A percentile compares a stretch with the other conserved stretches of the same genome.
These are phyloP conservation scores for Mycena galericulata DNA, from an alignment of 768 basidiomycete genomes.

Conservation along the genomic window DNA sequence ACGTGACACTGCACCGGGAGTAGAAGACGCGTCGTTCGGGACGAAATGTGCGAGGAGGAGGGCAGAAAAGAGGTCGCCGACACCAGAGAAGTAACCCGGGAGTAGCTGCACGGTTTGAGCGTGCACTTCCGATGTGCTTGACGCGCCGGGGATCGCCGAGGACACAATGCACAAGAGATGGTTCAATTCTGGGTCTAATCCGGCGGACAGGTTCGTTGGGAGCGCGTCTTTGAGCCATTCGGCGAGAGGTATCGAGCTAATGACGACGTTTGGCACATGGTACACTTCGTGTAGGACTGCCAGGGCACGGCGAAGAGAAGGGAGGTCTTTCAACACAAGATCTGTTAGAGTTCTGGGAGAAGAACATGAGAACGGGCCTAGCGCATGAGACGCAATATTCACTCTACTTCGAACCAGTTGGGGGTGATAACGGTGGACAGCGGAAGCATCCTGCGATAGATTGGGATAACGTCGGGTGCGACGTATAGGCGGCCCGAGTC, in stretches of 20 bases:
- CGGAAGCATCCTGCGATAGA: constrained; percentile 85
- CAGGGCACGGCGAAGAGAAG: constrained; percentile 77
- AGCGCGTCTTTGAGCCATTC: constrained; percentile 69
- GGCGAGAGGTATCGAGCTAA: constrained; percentile 87
- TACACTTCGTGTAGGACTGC: constrained; percentile 80
- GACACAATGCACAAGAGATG: constrained; percentile 89
- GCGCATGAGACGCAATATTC: constrained; percentile 43
- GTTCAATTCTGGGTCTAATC: constrained; percentile 46
- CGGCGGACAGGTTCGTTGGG: constrained; percentile 51
- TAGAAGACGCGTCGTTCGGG: constrained; percentile 34
- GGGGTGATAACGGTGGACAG: constrained; percentile 95
- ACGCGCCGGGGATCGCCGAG: constrained; percentile 47
- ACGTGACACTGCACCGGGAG: constrained; percentile 53
- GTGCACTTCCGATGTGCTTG: constrained; percentile 61
- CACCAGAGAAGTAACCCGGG: constrained; percentile 94
- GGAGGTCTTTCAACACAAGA: constrained; percentile 71
- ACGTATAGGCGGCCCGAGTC: constrained; percentile 93
- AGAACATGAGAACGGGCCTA: constrained; percentile 2
- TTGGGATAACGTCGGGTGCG: constrained; percentile 84
- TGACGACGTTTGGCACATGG: constrained; percentile 86
- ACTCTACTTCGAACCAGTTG: constrained; percentile 99
- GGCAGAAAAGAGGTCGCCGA: constrained; percentile 96
- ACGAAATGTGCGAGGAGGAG: constrained; percentile 87
- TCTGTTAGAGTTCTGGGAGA: constrained; percentile 78
- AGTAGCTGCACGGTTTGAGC: constrained; percentile 81